Evolutionary conservation across 192 early-diverging fungal species (phyloP).

Genomic region (Lobosporangium transversale): DNA sequence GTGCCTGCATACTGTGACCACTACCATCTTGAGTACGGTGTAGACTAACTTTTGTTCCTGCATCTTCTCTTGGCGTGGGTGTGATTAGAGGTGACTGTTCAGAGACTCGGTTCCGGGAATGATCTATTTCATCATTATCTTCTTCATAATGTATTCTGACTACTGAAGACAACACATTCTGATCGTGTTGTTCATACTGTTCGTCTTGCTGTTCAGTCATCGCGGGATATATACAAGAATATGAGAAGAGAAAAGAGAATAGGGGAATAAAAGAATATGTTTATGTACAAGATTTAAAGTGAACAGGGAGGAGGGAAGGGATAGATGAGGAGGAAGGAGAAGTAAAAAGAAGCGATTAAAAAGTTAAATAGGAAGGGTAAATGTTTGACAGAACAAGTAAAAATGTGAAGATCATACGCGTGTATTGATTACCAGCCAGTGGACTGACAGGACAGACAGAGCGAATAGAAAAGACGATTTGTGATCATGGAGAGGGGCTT

Average conservation of each 20-base stretch:
- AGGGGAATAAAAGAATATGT: too few relatives aligned
- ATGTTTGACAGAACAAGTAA: too few relatives aligned
- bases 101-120: not conserved
- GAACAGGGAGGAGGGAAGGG: not conserved
- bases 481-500: slow-evolving; percentile 1
- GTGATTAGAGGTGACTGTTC: slow-evolving; percentile 4
- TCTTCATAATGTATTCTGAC: slow-evolving; percentile 28
- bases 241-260: too few relatives aligned
- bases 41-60: not conserved
- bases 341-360: not conserved
- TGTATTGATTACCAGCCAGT: too few relatives aligned
- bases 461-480: too few relatives aligned
- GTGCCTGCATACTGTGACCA: slow-evolving; percentile 23
- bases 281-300: too few relatives aligned
- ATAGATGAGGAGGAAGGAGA: not conserved
- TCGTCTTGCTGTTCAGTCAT: not conserved
- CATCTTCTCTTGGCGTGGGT: not conserved
- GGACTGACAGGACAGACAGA: too few relatives aligned
- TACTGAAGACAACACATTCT: not conserved
- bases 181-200: not conserved
- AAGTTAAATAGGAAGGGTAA: not conserved
- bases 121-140: slow-evolving; percentile 10
- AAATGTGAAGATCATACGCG: too few relatives aligned
- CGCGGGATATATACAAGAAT: not conserved
- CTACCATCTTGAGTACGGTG: slow-evolving; percentile 8